Base-by-base conservation (phyloP, 495 filamentous ascomycete genomes). In the Hypoxylon lienhwacheense region DNA sequence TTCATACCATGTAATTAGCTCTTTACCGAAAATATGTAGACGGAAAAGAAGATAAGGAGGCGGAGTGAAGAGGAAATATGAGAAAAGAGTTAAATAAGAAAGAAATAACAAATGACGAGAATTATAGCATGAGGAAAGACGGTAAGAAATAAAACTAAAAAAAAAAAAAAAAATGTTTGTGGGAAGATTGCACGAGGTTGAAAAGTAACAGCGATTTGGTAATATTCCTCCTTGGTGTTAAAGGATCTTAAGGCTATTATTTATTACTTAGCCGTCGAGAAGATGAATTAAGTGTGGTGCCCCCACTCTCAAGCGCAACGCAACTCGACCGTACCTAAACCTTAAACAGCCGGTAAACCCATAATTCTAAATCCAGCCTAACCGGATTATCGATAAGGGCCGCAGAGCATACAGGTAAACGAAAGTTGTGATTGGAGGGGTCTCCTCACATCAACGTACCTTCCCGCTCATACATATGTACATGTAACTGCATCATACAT, bases 151-250 rank as follows among this genome's bases (percentile, higher is more conserved):
- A 33, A 55, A 34, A 26, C 4, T 12, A n/a, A n/a, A n/a, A 51
- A 11, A 32, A 20, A 49, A 24, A 36, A 15, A 3, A 24, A 35
- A 11, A 20, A 14, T 22, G 24, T 49, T 46, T 60, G 56, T 50
- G 47, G 47, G 52, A 61, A 19, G 52, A 61, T 45, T 41, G 49
- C 24, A 43, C 33, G 40, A 61, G 50, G 57, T 55, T 55, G 50
- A 34, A 55, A 37, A 37, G 41, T 46, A 43, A 26, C 25, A 44
- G 15, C 44, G 52, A 61, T 51, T 61, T 61, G 58, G 51, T 51
- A 61, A 61, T 61, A 52, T 53, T 61, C 37, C 32, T 42, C 20
- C 48, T 36, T 52, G 46, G 52, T 61, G 52, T 52, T 55, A 31
- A 42, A 40, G 36, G 45, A 33, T 47, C 40, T 55, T 43, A 54